A percentile compares a stretch with the other conserved stretches of the same genome.
Conservation (phyloP, 202 grass and related monocot genomes). For the Carex sylvatica region DNA sequence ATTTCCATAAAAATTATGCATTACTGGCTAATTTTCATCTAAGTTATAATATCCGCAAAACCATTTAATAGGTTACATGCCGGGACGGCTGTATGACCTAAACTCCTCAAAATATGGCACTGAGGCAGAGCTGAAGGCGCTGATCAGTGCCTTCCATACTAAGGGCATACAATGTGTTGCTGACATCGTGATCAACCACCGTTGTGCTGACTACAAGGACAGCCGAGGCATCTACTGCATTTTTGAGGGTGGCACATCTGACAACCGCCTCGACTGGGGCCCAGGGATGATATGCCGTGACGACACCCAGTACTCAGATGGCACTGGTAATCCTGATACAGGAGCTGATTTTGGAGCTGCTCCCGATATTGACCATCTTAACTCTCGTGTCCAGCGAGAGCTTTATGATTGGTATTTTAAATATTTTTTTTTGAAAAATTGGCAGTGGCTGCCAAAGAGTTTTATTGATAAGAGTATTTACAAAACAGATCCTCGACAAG, state of each 20-base stretch:
- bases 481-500: too few relatives aligned
- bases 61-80: constrained; percentile 53
- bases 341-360: constrained; percentile 43
- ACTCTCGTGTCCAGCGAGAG: constrained; percentile 60
- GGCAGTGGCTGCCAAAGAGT: too few relatives aligned
- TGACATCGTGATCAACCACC: constrained; percentile 84
- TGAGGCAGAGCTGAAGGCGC: constrained; percentile 40
- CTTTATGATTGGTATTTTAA: constrained; percentile 41
- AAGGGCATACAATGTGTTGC: constrained; percentile 58
- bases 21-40: too few relatives aligned
- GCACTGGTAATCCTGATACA: constrained; percentile 65
- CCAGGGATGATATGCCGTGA: constrained; percentile 78
- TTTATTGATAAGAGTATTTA: too few relatives aligned
- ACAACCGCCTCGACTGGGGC: constrained; percentile 75
- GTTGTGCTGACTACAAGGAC: constrained; percentile 72
- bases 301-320: constrained; percentile 68
- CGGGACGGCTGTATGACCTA: constrained; percentile 67
- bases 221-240: constrained; percentile 73
- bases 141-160: constrained; percentile 47
- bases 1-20: too few relatives aligned
- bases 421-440: too few relatives aligned
- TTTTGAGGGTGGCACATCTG: constrained; percentile 66
- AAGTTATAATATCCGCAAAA: too few relatives aligned
- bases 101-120: constrained; percentile 71
- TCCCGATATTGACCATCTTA: constrained; percentile 90